These are phyloP conservation scores for Fusarium sp. DNA, from an alignment of 2,329 filamentous ascomycete genomes.

Conservation along the genomic window DNA sequence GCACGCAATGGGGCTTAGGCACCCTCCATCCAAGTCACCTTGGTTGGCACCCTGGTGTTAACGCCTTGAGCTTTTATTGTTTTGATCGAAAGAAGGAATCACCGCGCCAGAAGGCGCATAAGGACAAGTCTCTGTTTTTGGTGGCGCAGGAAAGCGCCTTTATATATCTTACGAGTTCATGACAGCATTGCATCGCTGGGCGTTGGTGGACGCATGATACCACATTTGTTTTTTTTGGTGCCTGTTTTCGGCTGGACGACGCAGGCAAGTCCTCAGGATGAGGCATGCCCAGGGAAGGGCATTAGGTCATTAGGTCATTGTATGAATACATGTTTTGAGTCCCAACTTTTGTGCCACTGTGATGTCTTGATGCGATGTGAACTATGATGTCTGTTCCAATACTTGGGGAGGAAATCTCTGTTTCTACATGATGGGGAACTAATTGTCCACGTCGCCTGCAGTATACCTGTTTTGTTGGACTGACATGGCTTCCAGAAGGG, in stretches of 20 bases:
- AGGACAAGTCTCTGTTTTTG: slow-evolving; percentile 16
- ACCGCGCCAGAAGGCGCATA: slow-evolving; percentile 1
- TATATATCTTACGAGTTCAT: slow-evolving; percentile 20
- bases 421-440: not conserved
- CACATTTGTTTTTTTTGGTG: slow-evolving; percentile 24
- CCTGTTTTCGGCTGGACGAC: slow-evolving; percentile 28
- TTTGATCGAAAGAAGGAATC: not conserved
- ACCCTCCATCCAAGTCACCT: not conserved
- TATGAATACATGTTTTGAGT: slow-evolving; percentile 1
- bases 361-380: not conserved
- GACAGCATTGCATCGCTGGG: slow-evolving; percentile 27
- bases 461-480: not conserved
- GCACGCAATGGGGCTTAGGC: slow-evolving; percentile 42
- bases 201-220: slow-evolving; percentile 41
- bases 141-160: slow-evolving; percentile 29
- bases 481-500: rapidly evolving
- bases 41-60: too few relatives aligned
- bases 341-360: not conserved
- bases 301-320: not conserved
- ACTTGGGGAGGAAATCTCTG: not conserved
- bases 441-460: not conserved
- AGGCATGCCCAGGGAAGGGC: slow-evolving; percentile 9
- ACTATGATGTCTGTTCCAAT: not conserved
- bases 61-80: too few relatives aligned
- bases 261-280: slow-evolving; percentile 28